Percentiles rank a stretch among this genome's conserved stretches.
Conservation (phyloP, 345 rosid genomes). For the Microcos paniculata region DNA sequence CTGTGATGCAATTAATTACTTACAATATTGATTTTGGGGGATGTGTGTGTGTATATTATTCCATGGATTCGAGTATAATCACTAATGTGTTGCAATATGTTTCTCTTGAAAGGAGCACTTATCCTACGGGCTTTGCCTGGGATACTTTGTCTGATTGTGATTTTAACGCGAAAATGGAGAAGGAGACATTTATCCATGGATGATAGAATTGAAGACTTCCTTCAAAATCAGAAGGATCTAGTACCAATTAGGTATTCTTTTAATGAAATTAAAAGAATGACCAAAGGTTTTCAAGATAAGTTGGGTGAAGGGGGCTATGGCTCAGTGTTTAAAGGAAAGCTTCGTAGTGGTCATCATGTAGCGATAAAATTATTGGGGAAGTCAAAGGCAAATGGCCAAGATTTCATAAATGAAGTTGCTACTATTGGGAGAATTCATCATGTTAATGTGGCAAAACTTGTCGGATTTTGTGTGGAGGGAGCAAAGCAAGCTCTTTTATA, state of each 20-base stretch:
- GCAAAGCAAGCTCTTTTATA: conserved; percentile 22
- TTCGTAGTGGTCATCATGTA: background rate
- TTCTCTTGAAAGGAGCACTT: too few relatives aligned
- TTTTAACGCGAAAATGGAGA: background rate
- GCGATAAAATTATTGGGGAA: background rate
- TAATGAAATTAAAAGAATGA: conserved; percentile 12
- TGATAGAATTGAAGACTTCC: too few relatives aligned
- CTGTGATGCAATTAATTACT: too few relatives aligned
- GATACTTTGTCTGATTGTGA: too few relatives aligned
- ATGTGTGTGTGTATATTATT: too few relatives aligned
- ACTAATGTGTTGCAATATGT: too few relatives aligned
- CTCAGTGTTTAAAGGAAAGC: background rate
- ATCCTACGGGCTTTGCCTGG: too few relatives aligned
- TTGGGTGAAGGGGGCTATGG: background rate
- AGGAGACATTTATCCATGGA: conserved; percentile 1
- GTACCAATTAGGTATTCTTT: conserved; percentile 16
- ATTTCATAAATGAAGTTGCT: background rate
- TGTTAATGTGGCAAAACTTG: conserved; percentile 25
- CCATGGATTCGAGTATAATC: too few relatives aligned
- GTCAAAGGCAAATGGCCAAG: background rate
- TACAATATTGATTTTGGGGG: too few relatives aligned
- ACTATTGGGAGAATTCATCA: conserved; percentile 35
- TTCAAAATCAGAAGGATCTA: too few relatives aligned
- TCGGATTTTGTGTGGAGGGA: conserved; percentile 24
- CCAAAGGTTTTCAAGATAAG: background rate